phyloP scores from a whole-genome alignment of 2,329 filamentous ascomycete genomes.

The Arthrobotrys conoides region DNA sequence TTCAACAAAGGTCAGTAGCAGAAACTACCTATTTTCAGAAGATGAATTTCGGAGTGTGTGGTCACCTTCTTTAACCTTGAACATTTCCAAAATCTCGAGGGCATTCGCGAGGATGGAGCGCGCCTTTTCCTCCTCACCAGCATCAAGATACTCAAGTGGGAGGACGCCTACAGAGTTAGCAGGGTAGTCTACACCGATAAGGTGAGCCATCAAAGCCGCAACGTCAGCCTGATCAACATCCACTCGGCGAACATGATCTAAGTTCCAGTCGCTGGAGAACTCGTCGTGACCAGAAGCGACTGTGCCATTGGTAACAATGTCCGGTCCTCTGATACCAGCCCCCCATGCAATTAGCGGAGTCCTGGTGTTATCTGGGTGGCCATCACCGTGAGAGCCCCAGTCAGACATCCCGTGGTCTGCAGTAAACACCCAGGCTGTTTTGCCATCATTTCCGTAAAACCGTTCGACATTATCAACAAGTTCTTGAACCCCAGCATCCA shows the following conservation, averaged over 20 bases:
- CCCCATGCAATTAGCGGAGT: slow-evolving; percentile 96
- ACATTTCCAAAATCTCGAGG: slow-evolving; percentile 92
- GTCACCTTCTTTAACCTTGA: slow-evolving; percentile 84
- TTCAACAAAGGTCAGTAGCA: neutral
- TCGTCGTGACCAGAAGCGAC: slow-evolving; percentile 86
- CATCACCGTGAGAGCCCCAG: slow-evolving; percentile 98
- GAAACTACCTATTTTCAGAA: neutral
- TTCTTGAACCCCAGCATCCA: slow-evolving; percentile 89
- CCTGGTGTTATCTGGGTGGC: slow-evolving; percentile 95
- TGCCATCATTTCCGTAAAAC: slow-evolving; percentile 84
- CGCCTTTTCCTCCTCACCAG: slow-evolving; percentile 81
- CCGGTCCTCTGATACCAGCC: slow-evolving; percentile 81
- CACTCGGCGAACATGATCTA: slow-evolving; percentile 84
- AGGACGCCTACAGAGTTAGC: slow-evolving; percentile 97
- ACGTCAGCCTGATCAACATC: slow-evolving; percentile 96
- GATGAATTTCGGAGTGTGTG: neutral
- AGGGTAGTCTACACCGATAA: slow-evolving; percentile 88
- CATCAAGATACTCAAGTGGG: slow-evolving; percentile 84
- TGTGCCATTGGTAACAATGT: slow-evolving; percentile 91
- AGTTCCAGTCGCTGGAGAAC: slow-evolving; percentile 88
- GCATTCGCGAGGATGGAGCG: slow-evolving; percentile 87
- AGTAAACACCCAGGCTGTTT: slow-evolving; percentile 96
- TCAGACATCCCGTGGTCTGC: slow-evolving; percentile 99
- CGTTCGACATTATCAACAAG: slow-evolving; percentile 84
- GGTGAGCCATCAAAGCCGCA: slow-evolving; percentile 93